Conservation (phyloP, 2,329 filamentous ascomycete genomes). For the Botrytis sinoallii region DNA sequence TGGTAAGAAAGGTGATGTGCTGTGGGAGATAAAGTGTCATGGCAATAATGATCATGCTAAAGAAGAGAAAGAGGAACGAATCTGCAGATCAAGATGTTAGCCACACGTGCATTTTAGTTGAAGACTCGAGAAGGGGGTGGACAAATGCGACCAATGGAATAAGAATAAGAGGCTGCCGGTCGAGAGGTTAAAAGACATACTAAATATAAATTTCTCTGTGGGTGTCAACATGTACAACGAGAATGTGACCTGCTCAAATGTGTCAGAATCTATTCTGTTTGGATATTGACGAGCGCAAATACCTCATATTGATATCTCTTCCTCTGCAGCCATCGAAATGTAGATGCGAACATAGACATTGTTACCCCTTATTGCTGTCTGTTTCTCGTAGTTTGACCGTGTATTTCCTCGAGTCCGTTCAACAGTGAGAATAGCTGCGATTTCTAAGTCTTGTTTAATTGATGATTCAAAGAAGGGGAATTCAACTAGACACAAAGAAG, state of each 20-base stretch:
- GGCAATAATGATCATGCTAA: constrained; percentile 82
- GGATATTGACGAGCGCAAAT: neutral
- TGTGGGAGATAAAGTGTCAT: constrained; percentile 90
- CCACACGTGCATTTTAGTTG: neutral
- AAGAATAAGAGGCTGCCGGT: neutral
- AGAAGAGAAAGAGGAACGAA: constrained; percentile 85
- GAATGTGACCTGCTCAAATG: constrained; percentile 95
- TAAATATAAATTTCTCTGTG: constrained; percentile 95
- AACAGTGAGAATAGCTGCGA: neutral
- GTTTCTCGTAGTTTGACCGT: neutral
- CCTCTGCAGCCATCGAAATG: constrained; percentile 79
- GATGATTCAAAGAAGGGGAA: neutral
- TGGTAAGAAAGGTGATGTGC: constrained; percentile 77
- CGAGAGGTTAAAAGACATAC: constrained; percentile 52
- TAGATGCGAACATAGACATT: constrained; percentile 42
- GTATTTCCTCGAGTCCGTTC: neutral
- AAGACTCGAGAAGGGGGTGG: neutral
- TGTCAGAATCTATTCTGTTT: constrained; percentile 39
- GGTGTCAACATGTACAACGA: constrained; percentile 96
- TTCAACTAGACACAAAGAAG: neutral
- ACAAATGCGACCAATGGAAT: neutral
- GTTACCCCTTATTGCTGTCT: constrained; percentile 14
- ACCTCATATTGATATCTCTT: constrained; percentile 96
- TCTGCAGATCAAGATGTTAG: constrained; percentile 51
- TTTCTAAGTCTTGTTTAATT: neutral